phyloP scores from a whole-genome alignment of 345 rosid genomes.

The Brassica juncea region DNA sequence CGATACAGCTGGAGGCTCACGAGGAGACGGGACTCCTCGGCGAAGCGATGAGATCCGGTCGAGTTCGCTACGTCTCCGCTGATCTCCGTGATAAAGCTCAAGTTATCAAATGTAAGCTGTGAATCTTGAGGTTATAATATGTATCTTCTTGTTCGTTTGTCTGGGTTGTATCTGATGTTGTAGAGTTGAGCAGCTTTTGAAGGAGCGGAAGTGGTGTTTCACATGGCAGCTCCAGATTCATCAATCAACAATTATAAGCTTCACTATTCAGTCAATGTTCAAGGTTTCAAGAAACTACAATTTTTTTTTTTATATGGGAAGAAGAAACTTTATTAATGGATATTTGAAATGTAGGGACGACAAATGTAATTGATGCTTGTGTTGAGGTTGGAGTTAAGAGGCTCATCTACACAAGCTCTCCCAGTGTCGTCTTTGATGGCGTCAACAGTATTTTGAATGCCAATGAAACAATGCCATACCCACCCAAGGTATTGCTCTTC shows the following conservation, averaged over 20 bases:
- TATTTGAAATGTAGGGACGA: constrained; percentile 53
- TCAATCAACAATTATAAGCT: constrained; percentile 74
- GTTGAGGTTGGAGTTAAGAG: constrained; percentile 72
- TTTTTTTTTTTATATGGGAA: not conserved
- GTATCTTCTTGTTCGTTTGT: too few relatives aligned
- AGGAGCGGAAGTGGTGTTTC: constrained; percentile 87
- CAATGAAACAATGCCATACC: constrained; percentile 71
- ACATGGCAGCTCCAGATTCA: constrained; percentile 98
- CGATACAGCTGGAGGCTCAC: constrained; percentile 51
- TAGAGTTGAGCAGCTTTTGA: constrained; percentile 49
- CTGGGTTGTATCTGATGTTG: not conserved
- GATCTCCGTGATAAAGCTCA: constrained; percentile 83
- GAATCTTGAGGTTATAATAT: not conserved
- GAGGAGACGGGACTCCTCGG: constrained; percentile 72
- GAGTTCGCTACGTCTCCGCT: constrained; percentile 54
- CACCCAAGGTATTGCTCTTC: constrained; percentile 53
- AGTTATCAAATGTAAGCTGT: constrained; percentile 49
- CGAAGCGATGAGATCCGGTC: constrained; percentile 67
- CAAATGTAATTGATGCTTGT: constrained; percentile 85
- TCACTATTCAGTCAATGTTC: constrained; percentile 86
- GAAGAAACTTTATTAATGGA: not conserved
- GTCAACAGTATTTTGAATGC: constrained; percentile 60
- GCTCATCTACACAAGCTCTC: constrained; percentile 90
- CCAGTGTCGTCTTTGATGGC: constrained; percentile 94
- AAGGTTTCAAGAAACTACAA: constrained; percentile 48